phyloP scores from a whole-genome alignment of 208 protist genomes.

The Herpetomonas tarakana region DNA sequence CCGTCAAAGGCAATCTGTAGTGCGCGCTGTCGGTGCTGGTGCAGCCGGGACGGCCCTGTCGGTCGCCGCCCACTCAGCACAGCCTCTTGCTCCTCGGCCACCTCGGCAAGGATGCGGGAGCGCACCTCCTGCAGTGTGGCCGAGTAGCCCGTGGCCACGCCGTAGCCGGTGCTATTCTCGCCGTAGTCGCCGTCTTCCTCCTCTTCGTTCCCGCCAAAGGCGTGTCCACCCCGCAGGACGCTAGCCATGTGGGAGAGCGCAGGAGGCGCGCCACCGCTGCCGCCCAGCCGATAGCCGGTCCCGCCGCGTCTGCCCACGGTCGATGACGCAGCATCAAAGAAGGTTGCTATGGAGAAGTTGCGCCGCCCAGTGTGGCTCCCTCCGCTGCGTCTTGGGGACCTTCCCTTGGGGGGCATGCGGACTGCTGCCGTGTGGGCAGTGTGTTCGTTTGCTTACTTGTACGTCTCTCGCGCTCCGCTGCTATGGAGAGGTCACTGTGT shows the following conservation, averaged over 20 bases:
- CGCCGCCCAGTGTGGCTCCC: neutral
- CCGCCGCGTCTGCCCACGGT: constrained; percentile 6
- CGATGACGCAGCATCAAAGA: constrained; percentile 41
- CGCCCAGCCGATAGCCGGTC: constrained; percentile 10
- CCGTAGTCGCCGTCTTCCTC: neutral
- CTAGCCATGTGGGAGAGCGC: constrained; percentile 1
- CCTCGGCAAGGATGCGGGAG: constrained; percentile 45
- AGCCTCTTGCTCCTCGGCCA: constrained; percentile 26
- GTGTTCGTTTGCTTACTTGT: too few species aligned
- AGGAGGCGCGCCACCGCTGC: neutral
- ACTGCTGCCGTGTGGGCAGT: neutral
- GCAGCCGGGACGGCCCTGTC: constrained; percentile 16
- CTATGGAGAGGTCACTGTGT: too few species aligned
- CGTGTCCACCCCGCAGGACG: neutral
- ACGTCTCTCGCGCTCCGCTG: too few species aligned
- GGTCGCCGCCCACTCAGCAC: constrained; percentile 5
- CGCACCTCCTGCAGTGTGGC: constrained; percentile 40
- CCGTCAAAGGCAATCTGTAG: constrained; percentile 66
- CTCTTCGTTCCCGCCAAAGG: constrained; percentile 2
- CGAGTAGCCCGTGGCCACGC: constrained; percentile 12
- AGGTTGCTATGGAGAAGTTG: constrained; percentile 33
- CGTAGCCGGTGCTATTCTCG: neutral
- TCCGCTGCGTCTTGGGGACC: neutral
- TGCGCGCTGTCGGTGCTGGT: constrained; percentile 57
- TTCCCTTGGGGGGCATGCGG: constrained; percentile 20